Evolutionary conservation across 2,329 filamentous ascomycete species (phyloP), one percentile per base, ranked within the genome.

Genomic region (Seiridium unicorne): DNA sequence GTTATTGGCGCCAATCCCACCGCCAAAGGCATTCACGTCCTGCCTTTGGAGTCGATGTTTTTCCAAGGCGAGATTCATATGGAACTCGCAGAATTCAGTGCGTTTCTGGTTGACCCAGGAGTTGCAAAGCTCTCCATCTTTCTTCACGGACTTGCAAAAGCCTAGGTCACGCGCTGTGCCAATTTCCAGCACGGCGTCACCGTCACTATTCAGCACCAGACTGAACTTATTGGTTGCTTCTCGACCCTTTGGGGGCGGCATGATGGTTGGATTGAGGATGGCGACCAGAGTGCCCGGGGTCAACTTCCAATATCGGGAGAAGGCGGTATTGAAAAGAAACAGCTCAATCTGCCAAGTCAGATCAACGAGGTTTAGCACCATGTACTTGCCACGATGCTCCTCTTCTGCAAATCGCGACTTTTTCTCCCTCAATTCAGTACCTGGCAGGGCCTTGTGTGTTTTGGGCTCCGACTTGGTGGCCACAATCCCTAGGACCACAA

Each of bases 301-400:
- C n/a, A 98, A 80, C 71, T 96, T 96, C 89, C 94, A 98, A 78
- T 95, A 99, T 58, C 91, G 88, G 13, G 91, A 89, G 68, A 98
- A 97, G 5, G 92, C 96, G 0, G 89, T 88, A 68, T 91, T 91
- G 75, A 99, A 99, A 11, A 99, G 84, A 68, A 93, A 98, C 47
- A 98, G 83, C 64, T 98, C 93, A 10, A 99, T 75, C 67, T 97
- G 92, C 86, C 89, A 97, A 68, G 92, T 89, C 9, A 99, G 80
- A 73, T 99, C 94, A 0, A 91, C 92, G 3, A 99, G 81, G 2
- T 87, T 91, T 63, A 99, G 79, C 1, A 94, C 89, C 91, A 99
- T 97, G 78, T 96, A 99, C 73, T 96, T 97, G 55, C 89, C 89
- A 26, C 83, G 77, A 3, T 81, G 81, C 58, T 88, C 83, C 8